phyloP scores from a whole-genome alignment of 1,284 basidiomycete species.

The Cryptococcus jaspeensis region DNA sequence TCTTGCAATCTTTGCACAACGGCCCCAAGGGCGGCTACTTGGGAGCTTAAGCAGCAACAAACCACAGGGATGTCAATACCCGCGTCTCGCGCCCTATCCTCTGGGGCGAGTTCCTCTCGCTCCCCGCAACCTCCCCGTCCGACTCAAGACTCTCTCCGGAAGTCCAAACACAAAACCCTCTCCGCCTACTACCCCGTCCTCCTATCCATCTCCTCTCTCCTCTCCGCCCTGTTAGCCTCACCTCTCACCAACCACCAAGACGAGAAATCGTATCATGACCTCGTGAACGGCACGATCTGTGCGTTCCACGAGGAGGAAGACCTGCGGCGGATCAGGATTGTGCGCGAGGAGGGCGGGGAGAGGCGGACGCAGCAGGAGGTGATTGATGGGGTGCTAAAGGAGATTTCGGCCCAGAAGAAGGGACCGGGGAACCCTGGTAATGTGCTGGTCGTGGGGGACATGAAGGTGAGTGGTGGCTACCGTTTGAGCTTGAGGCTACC shows the following conservation, averaged over 20 bases:
- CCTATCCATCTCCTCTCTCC: conserved; percentile 20
- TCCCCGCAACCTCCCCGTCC: too few relatives aligned
- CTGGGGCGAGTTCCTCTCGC: too few relatives aligned
- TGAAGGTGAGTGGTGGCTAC: not conserved
- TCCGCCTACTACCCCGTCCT: conserved; percentile 39
- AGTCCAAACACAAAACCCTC: conserved; percentile 38
- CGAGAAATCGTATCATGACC: conserved; percentile 20
- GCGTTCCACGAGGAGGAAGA: conserved; percentile 6
- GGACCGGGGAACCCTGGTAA: conserved; percentile 12
- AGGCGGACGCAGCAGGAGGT: conserved; percentile 31
- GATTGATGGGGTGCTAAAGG: conserved; percentile 29
- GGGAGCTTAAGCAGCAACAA: too few relatives aligned
- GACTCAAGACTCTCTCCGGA: not conserved
- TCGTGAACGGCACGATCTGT: conserved; percentile 27
- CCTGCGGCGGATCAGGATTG: not conserved
- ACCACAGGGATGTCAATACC: too few relatives aligned
- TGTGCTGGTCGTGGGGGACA: conserved; percentile 23
- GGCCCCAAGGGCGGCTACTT: too few relatives aligned
- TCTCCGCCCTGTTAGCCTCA: conserved; percentile 5
- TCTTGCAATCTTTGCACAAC: too few relatives aligned
- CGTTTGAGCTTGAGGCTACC: not conserved
- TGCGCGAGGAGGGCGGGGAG: not conserved
- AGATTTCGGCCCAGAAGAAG: not conserved
- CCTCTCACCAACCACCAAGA: conserved; percentile 21
- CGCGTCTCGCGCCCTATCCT: too few relatives aligned